Evolutionary conservation across 192 early-diverging fungal species (phyloP).

Genomic region (Obelidium mucronatum): DNA sequence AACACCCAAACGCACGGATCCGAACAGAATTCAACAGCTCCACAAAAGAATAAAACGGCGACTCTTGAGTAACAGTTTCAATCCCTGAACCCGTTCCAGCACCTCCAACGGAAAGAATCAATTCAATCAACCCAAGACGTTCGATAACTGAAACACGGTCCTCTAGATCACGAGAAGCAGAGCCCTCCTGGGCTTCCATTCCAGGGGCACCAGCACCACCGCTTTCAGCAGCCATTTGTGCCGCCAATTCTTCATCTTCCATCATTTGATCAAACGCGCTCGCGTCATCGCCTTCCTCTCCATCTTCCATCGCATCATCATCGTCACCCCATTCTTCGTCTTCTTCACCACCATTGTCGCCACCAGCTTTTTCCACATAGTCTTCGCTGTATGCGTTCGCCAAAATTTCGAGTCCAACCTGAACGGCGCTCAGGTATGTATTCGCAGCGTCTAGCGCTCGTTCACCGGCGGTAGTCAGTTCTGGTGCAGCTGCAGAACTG

Average conservation of each 20-base stretch:
- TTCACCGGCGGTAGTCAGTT: constrained; percentile 18
- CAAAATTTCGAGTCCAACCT: constrained; percentile 81
- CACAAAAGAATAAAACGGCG: constrained; percentile 9
- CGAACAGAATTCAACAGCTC: constrained; percentile 12
- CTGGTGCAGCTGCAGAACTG: constrained; percentile 8
- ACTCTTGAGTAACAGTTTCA: neutral
- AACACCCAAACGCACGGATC: constrained; percentile 33
- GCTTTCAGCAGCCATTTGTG: constrained; percentile 9
- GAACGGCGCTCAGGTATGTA: constrained; percentile 59
- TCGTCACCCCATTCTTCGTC: constrained; percentile 39
- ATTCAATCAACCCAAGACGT: neutral
- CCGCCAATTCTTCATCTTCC: constrained; percentile 33
- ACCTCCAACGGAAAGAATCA: neutral
- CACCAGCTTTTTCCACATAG: constrained; percentile 42
- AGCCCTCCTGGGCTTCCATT: neutral
- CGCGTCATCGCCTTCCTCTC: constrained; percentile 52
- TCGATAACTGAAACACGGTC: neutral
- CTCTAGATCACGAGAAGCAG: neutral
- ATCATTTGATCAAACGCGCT: constrained; percentile 45
- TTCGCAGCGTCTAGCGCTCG: constrained; percentile 6
- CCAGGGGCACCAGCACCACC: neutral
- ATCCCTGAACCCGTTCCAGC: neutral
- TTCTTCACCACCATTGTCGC: constrained; percentile 52
- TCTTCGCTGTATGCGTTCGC: constrained; percentile 83
- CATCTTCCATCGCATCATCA: constrained; percentile 42